Base-by-base conservation (phyloP, 768 basidiomycete species). In the Kwoniella sp. region DNA sequence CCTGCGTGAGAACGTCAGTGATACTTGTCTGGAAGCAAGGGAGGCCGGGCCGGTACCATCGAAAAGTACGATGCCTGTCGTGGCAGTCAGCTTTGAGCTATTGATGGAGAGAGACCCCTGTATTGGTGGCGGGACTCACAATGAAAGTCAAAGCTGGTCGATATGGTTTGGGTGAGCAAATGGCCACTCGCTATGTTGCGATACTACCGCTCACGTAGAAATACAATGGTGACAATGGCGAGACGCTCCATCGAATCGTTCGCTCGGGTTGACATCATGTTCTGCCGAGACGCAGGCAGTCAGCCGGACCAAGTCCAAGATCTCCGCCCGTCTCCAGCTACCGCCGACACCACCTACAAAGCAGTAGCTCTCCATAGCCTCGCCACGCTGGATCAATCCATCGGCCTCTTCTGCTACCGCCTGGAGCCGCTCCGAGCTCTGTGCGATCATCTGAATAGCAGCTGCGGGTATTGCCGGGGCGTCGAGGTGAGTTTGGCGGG, bases 141-240 rank as follows among this genome's bases (percentile, higher is more conserved):
- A 45, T 45, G 28, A 45, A 45, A 6, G 43, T 45, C n/a, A 45
- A 28, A 20, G 43, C 43, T 45, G 17, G 19, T 38, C n/a, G 37
- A 17, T n/a, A n/a, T n/a, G n/a, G n/a, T n/a, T n/a, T n/a, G n/a
- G n/a, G n/a, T n/a, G n/a, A n/a, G n/a, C n/a, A n/a, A 36, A 19
- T 6, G 15, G 34, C 14, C 34, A 36, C 26, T 28, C n/a, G 42
- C 2, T 41, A 2, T 25, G 26, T 26, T 26, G 14, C 11, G 42
- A n/a, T 2, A n/a, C 15, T 6, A 28, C 8, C 2, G 33, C 43
- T 31, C 12, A 45, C 43, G 43, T 12, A 45, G 22, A 14, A 45
- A 45, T 9, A 45, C 43, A 12, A 45, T 45, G 0, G 43, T 32
- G 17, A 45, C 43, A 17, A 45, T 45, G 17, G 43, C 43, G 8